Conservation (phyloP, 2,329 filamentous ascomycete genomes). For the Onygenales sp. region DNA sequence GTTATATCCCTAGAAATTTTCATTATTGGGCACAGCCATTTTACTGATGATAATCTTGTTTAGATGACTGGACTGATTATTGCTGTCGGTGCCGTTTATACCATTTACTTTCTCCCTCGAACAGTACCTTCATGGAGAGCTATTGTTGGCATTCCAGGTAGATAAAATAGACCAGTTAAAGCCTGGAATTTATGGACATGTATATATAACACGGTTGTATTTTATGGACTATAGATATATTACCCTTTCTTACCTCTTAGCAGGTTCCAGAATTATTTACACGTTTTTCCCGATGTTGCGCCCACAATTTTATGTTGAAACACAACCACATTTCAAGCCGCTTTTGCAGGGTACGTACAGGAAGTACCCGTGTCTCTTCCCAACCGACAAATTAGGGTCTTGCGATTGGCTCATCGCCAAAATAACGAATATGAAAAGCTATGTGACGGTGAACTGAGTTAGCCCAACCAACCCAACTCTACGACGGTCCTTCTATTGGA, state of each 20-base stretch:
- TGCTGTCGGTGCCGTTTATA: constrained; percentile 40
- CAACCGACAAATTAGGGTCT: background rate
- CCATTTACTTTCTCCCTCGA: constrained; percentile 43
- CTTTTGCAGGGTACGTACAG: background rate
- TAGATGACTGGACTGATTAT: constrained; percentile 43
- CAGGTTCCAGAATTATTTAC: background rate
- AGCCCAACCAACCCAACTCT: background rate
- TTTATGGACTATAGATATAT: constrained; percentile 4
- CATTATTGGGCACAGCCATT: background rate
- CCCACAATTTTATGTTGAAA: background rate
- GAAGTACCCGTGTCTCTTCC: background rate
- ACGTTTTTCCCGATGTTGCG: background rate
- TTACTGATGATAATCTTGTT: constrained; percentile 6
- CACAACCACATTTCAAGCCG: background rate
- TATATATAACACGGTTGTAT: background rate
- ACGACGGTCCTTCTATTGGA: too few relatives aligned
- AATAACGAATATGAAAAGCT: constrained; percentile 29
- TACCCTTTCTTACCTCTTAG: background rate
- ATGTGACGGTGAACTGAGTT: constrained; percentile 11
- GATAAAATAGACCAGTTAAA: constrained; percentile 14
- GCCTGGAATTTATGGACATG: background rate
- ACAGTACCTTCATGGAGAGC: constrained; percentile 33
- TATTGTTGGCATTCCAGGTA: constrained; percentile 36
- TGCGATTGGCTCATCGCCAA: constrained; percentile 25
- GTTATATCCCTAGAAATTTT: constrained; percentile 21